Conservation (phyloP, 129 eudicot genomes). For the Tagetes patula region DNA sequence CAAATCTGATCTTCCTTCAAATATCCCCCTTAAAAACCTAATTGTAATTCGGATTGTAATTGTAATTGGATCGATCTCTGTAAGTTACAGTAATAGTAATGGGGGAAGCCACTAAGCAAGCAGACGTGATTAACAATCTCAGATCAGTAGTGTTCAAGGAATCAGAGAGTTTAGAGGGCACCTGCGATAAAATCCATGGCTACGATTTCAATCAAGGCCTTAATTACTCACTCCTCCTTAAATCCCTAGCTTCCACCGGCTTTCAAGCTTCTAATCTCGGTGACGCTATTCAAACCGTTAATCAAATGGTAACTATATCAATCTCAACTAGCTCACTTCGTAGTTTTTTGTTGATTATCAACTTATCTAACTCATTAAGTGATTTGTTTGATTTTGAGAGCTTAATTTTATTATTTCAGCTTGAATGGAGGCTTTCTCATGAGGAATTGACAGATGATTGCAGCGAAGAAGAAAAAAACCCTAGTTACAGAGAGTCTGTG, state of each 20-base stretch:
- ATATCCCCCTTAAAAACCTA: background rate
- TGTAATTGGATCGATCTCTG: too few species aligned
- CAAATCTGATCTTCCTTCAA: too few species aligned
- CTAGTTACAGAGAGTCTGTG: slow-evolving; percentile 63
- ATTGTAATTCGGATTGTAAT: background rate
- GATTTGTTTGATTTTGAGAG: slow-evolving; percentile 19
- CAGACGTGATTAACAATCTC: slow-evolving; percentile 44
- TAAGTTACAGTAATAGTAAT: background rate
- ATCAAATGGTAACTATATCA: slow-evolving; percentile 63
- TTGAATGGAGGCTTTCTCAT: slow-evolving; percentile 90
- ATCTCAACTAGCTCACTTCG: background rate
- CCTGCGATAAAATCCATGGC: slow-evolving; percentile 64
- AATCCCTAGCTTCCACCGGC: slow-evolving; percentile 71
- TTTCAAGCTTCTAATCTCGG: slow-evolving; percentile 96
- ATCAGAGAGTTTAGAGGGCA: slow-evolving; percentile 73
- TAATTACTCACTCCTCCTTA: slow-evolving; percentile 53
- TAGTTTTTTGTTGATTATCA: too few species aligned
- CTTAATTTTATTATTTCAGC: slow-evolving; percentile 44
- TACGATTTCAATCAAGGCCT: slow-evolving; percentile 84
- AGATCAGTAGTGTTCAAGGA: slow-evolving; percentile 71
- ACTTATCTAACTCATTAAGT: background rate
- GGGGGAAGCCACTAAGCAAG: slow-evolving; percentile 35
- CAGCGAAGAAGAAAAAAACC: slow-evolving; percentile 66
- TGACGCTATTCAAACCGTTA: slow-evolving; percentile 76
- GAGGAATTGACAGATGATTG: slow-evolving; percentile 68